Base-by-base conservation (phyloP, 139 green algal species). In the Picochlorum sp. region DNA sequence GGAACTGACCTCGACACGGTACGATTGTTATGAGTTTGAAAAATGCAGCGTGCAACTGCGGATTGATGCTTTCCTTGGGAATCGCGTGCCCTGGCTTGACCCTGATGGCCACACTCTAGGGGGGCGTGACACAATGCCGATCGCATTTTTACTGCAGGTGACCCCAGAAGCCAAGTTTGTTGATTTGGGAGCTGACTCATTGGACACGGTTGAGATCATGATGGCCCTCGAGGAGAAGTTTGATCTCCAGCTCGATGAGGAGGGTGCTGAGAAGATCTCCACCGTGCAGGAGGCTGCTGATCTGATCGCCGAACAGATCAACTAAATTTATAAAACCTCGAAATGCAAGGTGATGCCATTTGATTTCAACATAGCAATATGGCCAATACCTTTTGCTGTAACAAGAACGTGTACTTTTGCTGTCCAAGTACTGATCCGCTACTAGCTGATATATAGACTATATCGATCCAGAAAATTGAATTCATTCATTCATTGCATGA, bases 131-230 rank as follows among this genome's bases (percentile, higher is more conserved):
- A n/a, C n/a, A n/a, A n/a, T n/a, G n/a, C n/a, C n/a, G n/a, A n/a
- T n/a, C n/a, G n/a, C n/a, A n/a, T 41, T 55, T 9, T 55, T 33
- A 18, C 40, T 69, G 52, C 75, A 94, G 83, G 85, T 97, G 13
- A 43, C 65, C 18, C 45, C 88, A 16, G 84, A 89, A 9, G 59
- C 82, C 65, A 97, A 95, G 80, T 98, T 98, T 75, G 82, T 87
- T 14, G 89, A 97, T 80, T 81, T 98, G 25, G 89, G 89, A 31
- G 91, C 91, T 22, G 91, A 98, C 76, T 96, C 88, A 9, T 72
- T 98, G 31, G 91, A 98, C 86, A 98, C 91, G 16, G 91, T 96
- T 18, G 91, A 98, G 81, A 97, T 98, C 73, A 97, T 98, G 91
- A 97, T 98, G 91, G 91, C 91, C 0, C 73, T 98, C 39, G 91